These are phyloP conservation scores for Lipomyces lipofer DNA, from an alignment of 805 yeast genomes.

Conservation along the genomic window DNA sequence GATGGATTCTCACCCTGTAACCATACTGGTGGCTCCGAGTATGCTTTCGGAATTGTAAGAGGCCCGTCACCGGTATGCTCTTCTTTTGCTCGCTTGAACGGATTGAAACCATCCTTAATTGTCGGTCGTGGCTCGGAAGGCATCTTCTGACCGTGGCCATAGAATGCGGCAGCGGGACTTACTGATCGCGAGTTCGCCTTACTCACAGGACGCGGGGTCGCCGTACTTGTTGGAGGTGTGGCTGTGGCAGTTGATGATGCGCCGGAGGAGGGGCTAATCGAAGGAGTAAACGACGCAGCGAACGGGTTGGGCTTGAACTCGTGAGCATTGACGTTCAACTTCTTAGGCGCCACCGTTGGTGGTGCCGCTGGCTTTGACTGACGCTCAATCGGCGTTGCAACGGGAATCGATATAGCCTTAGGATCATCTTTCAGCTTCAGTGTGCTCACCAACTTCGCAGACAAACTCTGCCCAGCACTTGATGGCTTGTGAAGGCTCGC, in stretches of 20 bases:
- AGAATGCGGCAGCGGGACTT: conserved; percentile 26
- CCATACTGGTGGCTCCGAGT: conserved; percentile 26
- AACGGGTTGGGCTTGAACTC: conserved; percentile 70
- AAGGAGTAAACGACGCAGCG: conserved; percentile 66
- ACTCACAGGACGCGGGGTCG: conserved; percentile 15
- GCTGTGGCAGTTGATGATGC: conserved; percentile 13
- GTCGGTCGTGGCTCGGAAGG: conserved; percentile 10
- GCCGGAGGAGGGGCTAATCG: conserved; percentile 13
- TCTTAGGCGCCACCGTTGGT: conserved; percentile 42
- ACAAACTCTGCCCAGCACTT: neutral
- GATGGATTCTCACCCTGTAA: conserved; percentile 8
- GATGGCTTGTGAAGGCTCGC: neutral
- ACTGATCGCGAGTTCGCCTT: conserved; percentile 16
- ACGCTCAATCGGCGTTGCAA: conserved; percentile 16
- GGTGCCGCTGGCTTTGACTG: conserved; percentile 23
- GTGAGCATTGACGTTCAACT: conserved; percentile 57
- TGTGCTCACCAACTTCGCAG: conserved; percentile 11
- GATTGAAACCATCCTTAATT: conserved; percentile 24
- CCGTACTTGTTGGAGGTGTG: conserved; percentile 6
- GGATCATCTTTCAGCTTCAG: conserved; percentile 15
- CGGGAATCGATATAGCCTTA: conserved; percentile 3
- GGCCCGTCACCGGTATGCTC: conserved; percentile 19
- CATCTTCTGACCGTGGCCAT: conserved; percentile 13
- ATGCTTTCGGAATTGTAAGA: conserved; percentile 21
- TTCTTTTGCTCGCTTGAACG: conserved; percentile 20